Percentiles rank a stretch among this genome's conserved stretches.
Evolutionary conservation across 352 stramenopile species (phyloP).

Genomic region (Phytophthora boehmeriae): DNA sequence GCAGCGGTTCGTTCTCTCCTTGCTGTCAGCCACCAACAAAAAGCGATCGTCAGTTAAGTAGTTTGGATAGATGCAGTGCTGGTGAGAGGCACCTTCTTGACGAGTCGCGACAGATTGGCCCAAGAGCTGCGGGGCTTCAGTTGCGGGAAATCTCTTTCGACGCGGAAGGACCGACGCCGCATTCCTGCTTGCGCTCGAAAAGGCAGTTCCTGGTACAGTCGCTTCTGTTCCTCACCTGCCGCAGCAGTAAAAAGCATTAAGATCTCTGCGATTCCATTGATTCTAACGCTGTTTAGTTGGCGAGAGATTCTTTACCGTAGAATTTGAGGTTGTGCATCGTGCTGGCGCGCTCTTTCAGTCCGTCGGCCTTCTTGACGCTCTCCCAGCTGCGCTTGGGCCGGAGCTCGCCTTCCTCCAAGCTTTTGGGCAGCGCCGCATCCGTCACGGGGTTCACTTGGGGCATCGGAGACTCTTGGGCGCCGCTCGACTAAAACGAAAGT

Average conservation of each 20-base stretch:
- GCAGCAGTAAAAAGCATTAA: too few species aligned
- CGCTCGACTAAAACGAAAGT: constrained; percentile 19
- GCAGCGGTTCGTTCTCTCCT: constrained; percentile 61
- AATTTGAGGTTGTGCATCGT: constrained; percentile 75
- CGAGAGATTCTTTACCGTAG: constrained; percentile 40
- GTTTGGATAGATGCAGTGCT: neutral
- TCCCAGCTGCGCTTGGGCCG: constrained; percentile 52
- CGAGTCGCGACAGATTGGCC: constrained; percentile 54
- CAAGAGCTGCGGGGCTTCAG: constrained; percentile 57
- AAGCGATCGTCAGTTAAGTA: neutral
- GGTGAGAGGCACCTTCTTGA: constrained; percentile 53
- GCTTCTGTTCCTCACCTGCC: constrained; percentile 71
- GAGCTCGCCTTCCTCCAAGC: constrained; percentile 22
- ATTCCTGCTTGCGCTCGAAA: constrained; percentile 68
- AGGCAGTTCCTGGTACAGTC: constrained; percentile 71
- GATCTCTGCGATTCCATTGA: too few species aligned
- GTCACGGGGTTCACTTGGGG: constrained; percentile 7
- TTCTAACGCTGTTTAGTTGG: neutral
- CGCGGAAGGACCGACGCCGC: constrained; percentile 68
- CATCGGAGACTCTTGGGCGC: neutral
- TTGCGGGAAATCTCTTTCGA: constrained; percentile 63
- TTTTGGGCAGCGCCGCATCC: constrained; percentile 11
- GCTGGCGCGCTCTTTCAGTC: constrained; percentile 70
- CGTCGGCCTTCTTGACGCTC: constrained; percentile 63
- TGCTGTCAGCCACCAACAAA: constrained; percentile 24